phyloP scores from a whole-genome alignment of 805 yeast genomes.

The Candida ulmi region DNA sequence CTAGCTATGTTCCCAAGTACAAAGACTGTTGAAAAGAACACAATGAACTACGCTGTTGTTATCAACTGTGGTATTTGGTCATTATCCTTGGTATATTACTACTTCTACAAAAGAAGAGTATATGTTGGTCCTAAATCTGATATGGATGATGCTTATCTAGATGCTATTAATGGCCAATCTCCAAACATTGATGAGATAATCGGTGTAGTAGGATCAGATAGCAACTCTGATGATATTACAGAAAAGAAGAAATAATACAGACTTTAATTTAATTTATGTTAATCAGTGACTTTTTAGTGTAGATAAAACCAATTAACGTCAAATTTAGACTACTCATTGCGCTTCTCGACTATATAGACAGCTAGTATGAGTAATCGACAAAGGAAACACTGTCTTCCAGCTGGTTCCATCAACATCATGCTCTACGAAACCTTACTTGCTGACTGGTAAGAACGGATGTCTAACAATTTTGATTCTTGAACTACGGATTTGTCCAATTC shows the following conservation, averaged over 20 bases:
- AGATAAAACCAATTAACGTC: too few relatives aligned
- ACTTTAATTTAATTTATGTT: too few relatives aligned
- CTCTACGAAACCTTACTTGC: too few relatives aligned
- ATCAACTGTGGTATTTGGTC: constrained; percentile 63
- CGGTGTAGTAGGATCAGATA: neutral
- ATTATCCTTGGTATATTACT: constrained; percentile 47
- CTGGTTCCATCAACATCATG: too few relatives aligned
- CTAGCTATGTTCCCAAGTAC: constrained; percentile 57
- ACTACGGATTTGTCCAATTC: too few relatives aligned
- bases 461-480: too few relatives aligned
- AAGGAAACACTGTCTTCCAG: too few relatives aligned
- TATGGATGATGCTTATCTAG: constrained; percentile 32
- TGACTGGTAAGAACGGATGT: too few relatives aligned
- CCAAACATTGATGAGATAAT: neutral
- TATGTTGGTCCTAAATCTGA: constrained; percentile 51
- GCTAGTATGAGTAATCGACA: too few relatives aligned
- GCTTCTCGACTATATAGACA: too few relatives aligned
- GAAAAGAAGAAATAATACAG: neutral
- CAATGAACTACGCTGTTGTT: constrained; percentile 71
- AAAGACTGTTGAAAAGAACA: constrained; percentile 26
- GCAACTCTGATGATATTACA: neutral
- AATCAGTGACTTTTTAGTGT: too few relatives aligned
- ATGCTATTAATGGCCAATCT: constrained; percentile 1
- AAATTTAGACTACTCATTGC: too few relatives aligned
- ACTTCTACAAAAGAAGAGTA: constrained; percentile 43